phyloP scores from a whole-genome alignment of 345 rosid genomes.

The Citrus reticulata region DNA sequence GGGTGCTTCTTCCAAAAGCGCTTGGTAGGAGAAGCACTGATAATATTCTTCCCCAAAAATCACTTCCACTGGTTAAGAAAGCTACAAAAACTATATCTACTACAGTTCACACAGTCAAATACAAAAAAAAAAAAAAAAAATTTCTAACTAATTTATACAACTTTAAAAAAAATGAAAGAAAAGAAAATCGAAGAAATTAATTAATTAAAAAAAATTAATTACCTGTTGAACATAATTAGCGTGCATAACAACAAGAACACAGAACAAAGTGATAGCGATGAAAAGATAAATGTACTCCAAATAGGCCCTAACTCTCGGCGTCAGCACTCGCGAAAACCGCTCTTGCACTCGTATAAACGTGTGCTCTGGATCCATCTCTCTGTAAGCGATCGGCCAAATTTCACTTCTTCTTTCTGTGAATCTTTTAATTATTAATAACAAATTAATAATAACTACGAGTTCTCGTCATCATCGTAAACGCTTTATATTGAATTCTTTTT shows the following conservation, averaged over 20 bases:
- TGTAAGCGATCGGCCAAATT: no score
- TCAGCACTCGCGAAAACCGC: slow-evolving; percentile 88
- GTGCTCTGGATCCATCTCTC: slow-evolving; percentile 94
- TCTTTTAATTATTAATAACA: no score
- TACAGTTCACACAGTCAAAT: neutral
- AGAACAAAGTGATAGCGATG: slow-evolving; percentile 80
- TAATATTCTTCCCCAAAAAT: neutral
- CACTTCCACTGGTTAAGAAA: neutral
- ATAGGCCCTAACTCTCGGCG: slow-evolving; percentile 71
- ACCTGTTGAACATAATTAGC: slow-evolving; percentile 99
- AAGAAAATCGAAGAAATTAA: neutral
- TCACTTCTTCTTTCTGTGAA: no score
- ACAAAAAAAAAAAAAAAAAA: neutral
- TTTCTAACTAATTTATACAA: neutral
- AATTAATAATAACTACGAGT: no score
- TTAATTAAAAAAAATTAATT: neutral
- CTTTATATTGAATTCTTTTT: no score
- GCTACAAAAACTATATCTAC: neutral
- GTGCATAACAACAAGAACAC: slow-evolving; percentile 96
- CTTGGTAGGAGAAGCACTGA: neutral
- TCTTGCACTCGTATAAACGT: slow-evolving; percentile 94
- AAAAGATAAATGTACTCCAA: slow-evolving; percentile 79
- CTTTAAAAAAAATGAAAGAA: neutral
- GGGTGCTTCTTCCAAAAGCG: neutral
- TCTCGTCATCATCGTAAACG: no score